These are phyloP conservation scores for Aureobasidium sp. DNA, from an alignment of 2,329 filamentous ascomycete genomes.

Conservation along the genomic window DNA sequence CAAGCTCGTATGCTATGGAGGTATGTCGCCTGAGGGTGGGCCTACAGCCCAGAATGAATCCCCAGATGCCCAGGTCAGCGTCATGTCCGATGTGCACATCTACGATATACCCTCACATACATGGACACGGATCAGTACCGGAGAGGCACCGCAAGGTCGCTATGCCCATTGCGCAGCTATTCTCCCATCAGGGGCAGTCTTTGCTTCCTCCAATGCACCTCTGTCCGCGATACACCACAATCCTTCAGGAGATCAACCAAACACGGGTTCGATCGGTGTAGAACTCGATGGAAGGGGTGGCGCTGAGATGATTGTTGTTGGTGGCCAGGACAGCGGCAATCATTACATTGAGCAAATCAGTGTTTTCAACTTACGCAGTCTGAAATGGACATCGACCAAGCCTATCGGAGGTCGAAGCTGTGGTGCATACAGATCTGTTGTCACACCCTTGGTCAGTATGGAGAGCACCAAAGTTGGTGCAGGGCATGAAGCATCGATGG, in stretches of 20 bases:
- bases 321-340: conserved; percentile 93
- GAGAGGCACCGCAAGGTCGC: conserved; percentile 79
- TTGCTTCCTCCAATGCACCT: conserved; percentile 75
- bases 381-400: conserved; percentile 92
- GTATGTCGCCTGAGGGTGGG: conserved; percentile 86
- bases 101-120: conserved; percentile 75
- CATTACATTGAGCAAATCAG: conserved; percentile 99
- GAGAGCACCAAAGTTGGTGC: conserved; percentile 59
- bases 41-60: conserved; percentile 47
- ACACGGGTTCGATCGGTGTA: conserved; percentile 80
- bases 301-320: conserved; percentile 94
- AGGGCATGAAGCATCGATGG: conserved; percentile 26
- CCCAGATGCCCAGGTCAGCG: conserved; percentile 50
- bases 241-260: conserved; percentile 68
- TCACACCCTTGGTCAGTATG: conserved; percentile 66
- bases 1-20: conserved; percentile 95
- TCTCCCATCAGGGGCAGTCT: conserved; percentile 76
- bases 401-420: conserved; percentile 75
- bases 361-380: conserved; percentile 88
- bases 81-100: conserved; percentile 97
- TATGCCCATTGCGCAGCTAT: conserved; percentile 97
- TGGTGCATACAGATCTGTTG: conserved; percentile 91
- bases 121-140: conserved; percentile 70
- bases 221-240: conserved; percentile 86
- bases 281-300: conserved; percentile 85